A percentile compares a stretch with the other conserved stretches of the same genome.
phyloP scores from a whole-genome alignment of 768 basidiomycete species.

The Pisolithus sp. region DNA sequence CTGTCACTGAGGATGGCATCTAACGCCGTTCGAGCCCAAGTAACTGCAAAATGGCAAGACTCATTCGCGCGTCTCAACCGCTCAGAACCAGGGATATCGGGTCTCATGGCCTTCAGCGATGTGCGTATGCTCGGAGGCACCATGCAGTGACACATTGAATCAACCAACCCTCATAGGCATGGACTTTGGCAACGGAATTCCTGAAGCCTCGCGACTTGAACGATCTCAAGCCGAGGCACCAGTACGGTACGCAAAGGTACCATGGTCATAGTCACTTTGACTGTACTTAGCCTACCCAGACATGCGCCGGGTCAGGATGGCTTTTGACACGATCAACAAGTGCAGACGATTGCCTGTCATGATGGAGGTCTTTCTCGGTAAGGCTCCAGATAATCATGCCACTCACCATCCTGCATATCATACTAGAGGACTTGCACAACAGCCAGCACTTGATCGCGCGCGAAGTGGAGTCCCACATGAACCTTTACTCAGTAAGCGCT shows the following conservation, averaged over 20 bases:
- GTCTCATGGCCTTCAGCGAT: conserved; percentile 58
- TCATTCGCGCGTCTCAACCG: conserved; percentile 60
- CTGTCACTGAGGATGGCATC: conserved; percentile 44
- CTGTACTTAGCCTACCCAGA: conserved; percentile 30
- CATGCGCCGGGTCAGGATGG: conserved; percentile 42
- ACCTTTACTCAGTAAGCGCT: conserved; percentile 50
- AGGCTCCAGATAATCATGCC: conserved; percentile 11
- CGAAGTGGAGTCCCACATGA: conserved; percentile 57
- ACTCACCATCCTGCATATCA: neutral
- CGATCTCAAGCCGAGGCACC: conserved; percentile 24
- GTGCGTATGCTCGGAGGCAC: conserved; percentile 25
- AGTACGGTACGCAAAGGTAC: conserved; percentile 19
- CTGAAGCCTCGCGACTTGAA: conserved; percentile 51
- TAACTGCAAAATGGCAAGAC: conserved; percentile 67
- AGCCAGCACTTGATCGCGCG: conserved; percentile 50
- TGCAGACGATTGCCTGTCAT: conserved; percentile 56
- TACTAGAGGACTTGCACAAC: conserved; percentile 56
- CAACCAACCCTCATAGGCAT: conserved; percentile 40
- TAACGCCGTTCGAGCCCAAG: conserved; percentile 56
- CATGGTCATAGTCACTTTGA: neutral
- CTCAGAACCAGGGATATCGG: conserved; percentile 52
- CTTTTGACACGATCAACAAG: conserved; percentile 54
- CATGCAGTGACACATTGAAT: neutral
- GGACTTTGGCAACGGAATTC: conserved; percentile 49
- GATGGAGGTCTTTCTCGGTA: conserved; percentile 69